Base-by-base conservation (phyloP, 176 grass and related monocot species). In the Musa itinerans region DNA sequence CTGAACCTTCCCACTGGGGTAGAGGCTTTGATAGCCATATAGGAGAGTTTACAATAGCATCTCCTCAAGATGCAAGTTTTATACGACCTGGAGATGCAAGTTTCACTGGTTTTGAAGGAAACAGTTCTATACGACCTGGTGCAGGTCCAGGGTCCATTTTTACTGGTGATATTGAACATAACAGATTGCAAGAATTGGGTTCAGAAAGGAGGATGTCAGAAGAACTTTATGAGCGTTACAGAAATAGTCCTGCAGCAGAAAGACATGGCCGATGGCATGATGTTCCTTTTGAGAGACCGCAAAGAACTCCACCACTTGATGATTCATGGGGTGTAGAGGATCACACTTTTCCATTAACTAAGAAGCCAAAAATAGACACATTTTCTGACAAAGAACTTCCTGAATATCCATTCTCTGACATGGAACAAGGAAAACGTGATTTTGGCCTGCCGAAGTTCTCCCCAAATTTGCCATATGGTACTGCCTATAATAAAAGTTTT, bases 321-420 rank as follows among this genome's bases (percentile, higher is more conserved):
- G 87, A 83, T 85, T 64, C 87, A 69, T 89, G 82, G 84, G 78
- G 81, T 50, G 59, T 62, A 66, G 84, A 84, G 67, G 84, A 85
- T 70, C 66, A 66, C 74, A 72, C 70, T 3, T 81, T 85, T 51
- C 90, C 85, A 76, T 83, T 68, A 76, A 49, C 84, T 68, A 92
- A 89, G 87, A 92, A 83, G 50, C 73, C 63, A 82, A 89, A 68
- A 71, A 65, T 77, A 78, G 70, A 58, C 69, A 34, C 80, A 65
- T 72, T 81, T 56, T 74, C 78, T 76, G 95, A 91, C 83, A 80
- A 79, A 54, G 95, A 99, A 76, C 89, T 99, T 54, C 95, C 90
- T 12, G 90, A 94, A 55, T 91, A 99, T 81, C 86, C 86, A 73
- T 99, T 99, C 87, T 81, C 83, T 63, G 90, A 93, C 78, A 84